Evolutionary conservation across 495 filamentous ascomycete species (phyloP).

Genomic region (Daldinia vernicosa): DNA sequence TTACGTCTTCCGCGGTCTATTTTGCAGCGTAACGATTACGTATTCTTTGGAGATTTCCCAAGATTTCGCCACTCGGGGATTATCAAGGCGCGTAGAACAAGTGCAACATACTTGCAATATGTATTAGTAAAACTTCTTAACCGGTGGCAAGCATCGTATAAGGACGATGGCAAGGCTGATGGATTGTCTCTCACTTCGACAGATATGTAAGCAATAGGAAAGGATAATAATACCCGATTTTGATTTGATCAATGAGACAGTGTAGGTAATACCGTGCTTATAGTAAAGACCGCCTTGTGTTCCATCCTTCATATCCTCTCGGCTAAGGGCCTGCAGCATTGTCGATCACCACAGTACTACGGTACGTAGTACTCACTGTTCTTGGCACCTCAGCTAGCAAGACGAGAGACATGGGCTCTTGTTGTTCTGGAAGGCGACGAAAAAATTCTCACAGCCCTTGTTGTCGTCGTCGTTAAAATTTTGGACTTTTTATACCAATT

Average conservation of each 20-base stretch:
- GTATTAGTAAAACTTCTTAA: not conserved
- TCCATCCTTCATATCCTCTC: slow-evolving; percentile 15
- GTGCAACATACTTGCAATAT: not conserved
- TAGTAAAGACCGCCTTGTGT: slow-evolving; percentile 2
- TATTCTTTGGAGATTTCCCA: not conserved
- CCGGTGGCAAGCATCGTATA: not conserved
- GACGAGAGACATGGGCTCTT: not conserved
- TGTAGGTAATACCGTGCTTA: slow-evolving; percentile 8
- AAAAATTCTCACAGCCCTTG: not conserved
- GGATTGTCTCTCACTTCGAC: slow-evolving; percentile 6
- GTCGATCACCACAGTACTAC: slow-evolving; percentile 1
- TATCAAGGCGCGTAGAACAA: not conserved
- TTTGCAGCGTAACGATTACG: slow-evolving; percentile 19
- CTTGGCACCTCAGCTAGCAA: not conserved
- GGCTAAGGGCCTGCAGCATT: slow-evolving; percentile 4
- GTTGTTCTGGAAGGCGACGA: not conserved
- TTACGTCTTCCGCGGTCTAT: not conserved
- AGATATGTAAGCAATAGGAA: slow-evolving; percentile 11
- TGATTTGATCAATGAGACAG: slow-evolving; percentile 11
- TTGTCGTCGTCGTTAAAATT: not conserved
- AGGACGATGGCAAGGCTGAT: slow-evolving; percentile 8
- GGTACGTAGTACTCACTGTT: not conserved
- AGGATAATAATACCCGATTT: not conserved
- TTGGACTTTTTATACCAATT: not conserved
- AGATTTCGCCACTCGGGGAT: not conserved